phyloP scores from a whole-genome alignment of 2,329 filamentous ascomycete species.

The Fusarium vanettenii region DNA sequence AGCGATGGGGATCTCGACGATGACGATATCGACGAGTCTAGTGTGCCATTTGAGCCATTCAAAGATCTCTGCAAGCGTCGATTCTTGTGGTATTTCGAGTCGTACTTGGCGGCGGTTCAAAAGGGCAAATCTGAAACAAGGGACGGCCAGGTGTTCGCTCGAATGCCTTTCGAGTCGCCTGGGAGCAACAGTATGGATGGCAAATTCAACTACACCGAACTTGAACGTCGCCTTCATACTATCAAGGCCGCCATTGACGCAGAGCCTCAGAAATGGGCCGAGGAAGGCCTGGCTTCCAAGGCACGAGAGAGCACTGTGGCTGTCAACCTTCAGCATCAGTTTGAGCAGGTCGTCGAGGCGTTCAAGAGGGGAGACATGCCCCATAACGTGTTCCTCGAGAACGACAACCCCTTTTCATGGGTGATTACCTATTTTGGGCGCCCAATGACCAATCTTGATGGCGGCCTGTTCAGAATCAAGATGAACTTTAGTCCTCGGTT shows the following conservation, averaged over 20 bases:
- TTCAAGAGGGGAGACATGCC: constrained; percentile 79
- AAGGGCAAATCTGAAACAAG: constrained; percentile 72
- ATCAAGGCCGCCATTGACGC: constrained; percentile 78
- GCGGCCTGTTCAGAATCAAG: constrained; percentile 86
- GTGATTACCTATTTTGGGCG: constrained; percentile 87
- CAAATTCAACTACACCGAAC: constrained; percentile 80
- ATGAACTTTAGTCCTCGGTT: constrained; percentile 86
- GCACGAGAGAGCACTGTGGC: constrained; percentile 79
- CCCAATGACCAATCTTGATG: constrained; percentile 93
- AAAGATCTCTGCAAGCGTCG: constrained; percentile 89
- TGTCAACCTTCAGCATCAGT: constrained; percentile 85
- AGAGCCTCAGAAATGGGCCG: constrained; percentile 79
- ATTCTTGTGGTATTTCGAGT: constrained; percentile 96
- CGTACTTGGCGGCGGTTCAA: constrained; percentile 79
- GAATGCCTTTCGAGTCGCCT: constrained; percentile 84
- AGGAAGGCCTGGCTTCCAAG: constrained; percentile 72
- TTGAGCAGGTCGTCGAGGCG: constrained; percentile 81
- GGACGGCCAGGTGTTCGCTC: constrained; percentile 73
- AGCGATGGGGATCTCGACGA: constrained; percentile 55
- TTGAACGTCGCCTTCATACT: constrained; percentile 74
- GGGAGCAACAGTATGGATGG: constrained; percentile 87
- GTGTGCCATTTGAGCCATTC: constrained; percentile 82
- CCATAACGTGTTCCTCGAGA: constrained; percentile 79
- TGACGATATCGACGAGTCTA: constrained; percentile 65
- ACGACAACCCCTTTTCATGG: constrained; percentile 93